A percentile compares a stretch with the other conserved stretches of the same genome.
phyloP scores from a whole-genome alignment of 202 grass and related monocot species.

The Bolboschoenoplectus hybrid region DNA sequence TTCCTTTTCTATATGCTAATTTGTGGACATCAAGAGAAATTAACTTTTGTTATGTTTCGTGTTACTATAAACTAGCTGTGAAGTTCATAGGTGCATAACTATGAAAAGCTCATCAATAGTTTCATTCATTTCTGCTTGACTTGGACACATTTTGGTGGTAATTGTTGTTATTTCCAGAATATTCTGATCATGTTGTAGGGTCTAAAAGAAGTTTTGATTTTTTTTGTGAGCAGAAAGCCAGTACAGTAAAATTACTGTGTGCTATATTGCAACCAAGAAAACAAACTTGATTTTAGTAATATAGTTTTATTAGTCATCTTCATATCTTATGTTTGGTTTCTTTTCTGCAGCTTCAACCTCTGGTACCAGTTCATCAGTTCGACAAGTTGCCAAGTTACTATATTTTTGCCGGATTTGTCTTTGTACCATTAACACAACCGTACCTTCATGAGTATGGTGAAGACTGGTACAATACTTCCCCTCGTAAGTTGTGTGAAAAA shows the following conservation, averaged over 20 bases:
- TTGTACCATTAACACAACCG: conserved; percentile 90
- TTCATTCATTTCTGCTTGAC: background rate
- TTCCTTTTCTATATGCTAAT: conserved; percentile 6
- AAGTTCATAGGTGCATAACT: background rate
- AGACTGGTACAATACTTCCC: conserved; percentile 94
- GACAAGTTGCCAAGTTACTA: conserved; percentile 96
- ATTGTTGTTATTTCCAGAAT: background rate
- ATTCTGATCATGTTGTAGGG: conserved; percentile 6
- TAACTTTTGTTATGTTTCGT: background rate
- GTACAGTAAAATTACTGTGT: background rate
- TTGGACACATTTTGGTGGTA: conserved; percentile 6
- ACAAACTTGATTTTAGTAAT: background rate
- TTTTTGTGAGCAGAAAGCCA: background rate
- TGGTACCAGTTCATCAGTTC: conserved; percentile 94
- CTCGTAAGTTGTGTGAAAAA: conserved; percentile 87
- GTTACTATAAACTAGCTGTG: background rate
- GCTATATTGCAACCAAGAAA: background rate
- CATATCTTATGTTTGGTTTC: conserved; percentile 12
- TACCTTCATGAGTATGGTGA: conserved; percentile 99
- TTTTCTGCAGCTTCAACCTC: conserved; percentile 83
- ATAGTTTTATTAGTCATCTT: background rate
- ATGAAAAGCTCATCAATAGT: background rate
- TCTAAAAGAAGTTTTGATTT: background rate
- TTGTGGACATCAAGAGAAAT: background rate
- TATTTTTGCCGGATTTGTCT: conserved; percentile 94